A percentile compares a stretch with the other conserved stretches of the same genome.
Evolutionary conservation across 139 green algal genomes (phyloP).

Genomic region (Auxenochlorella pyrenoidosa): DNA sequence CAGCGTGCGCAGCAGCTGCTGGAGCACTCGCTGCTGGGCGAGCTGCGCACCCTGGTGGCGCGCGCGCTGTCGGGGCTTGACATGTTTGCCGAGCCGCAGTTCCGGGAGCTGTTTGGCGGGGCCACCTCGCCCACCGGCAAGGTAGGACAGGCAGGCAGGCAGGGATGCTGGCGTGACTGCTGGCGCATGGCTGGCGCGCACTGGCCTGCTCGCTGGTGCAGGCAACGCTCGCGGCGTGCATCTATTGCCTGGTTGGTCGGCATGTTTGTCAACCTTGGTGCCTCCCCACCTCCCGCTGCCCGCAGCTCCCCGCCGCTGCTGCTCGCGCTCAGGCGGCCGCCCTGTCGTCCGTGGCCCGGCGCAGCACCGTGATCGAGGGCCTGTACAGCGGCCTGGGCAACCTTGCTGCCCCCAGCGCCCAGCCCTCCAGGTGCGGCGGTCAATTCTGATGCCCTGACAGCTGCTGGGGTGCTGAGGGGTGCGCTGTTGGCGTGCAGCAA

Average conservation of each 20-base stretch:
- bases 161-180: too few species aligned
- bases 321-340: not conserved
- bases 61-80: constrained; percentile 89
- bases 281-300: not conserved
- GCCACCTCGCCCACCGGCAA: constrained; percentile 11
- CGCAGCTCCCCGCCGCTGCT: not conserved
- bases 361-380: constrained; percentile 67
- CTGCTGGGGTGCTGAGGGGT: not conserved
- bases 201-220: too few species aligned
- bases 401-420: constrained; percentile 13
- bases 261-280: not conserved
- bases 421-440: not conserved
- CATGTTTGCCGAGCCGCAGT: constrained; percentile 75
- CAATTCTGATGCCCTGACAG: not conserved
- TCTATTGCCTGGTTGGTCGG: too few species aligned
- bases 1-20: constrained; percentile 73
- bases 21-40: constrained; percentile 90
- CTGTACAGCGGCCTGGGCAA: constrained; percentile 73
- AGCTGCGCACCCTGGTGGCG: constrained; percentile 87
- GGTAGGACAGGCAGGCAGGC: not conserved
- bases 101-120: constrained; percentile 22
- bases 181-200: too few species aligned
- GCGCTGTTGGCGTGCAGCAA: not conserved
- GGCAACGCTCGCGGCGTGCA: too few species aligned
- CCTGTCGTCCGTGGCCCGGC: not conserved